phyloP scores from a whole-genome alignment of 352 stramenopile species.

The Phytophthora nicotianae region DNA sequence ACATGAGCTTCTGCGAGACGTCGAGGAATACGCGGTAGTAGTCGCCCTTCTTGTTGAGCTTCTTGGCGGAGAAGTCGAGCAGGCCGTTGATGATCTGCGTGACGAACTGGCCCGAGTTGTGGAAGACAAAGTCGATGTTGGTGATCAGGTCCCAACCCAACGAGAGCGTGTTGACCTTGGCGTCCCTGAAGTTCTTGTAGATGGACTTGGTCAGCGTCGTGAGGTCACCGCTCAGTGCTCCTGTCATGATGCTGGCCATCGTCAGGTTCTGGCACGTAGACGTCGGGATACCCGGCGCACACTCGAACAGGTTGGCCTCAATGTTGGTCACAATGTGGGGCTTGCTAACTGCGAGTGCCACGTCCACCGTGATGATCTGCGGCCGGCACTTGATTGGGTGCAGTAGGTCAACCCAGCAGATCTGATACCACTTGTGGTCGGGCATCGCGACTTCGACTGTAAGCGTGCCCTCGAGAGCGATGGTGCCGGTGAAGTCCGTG shows the following conservation, averaged over 20 bases:
- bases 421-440: constrained; percentile 65
- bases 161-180: constrained; percentile 37
- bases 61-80: constrained; percentile 45
- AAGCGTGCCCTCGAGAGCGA: constrained; percentile 45
- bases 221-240: constrained; percentile 32
- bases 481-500: constrained; percentile 45
- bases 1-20: constrained; percentile 42
- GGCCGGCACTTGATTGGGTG: constrained; percentile 52
- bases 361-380: constrained; percentile 40
- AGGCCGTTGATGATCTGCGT: constrained; percentile 53
- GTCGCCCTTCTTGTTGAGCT: constrained; percentile 70
- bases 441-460: constrained; percentile 56
- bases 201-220: constrained; percentile 34
- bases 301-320: constrained; percentile 45
- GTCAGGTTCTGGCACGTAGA: constrained; percentile 57
- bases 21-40: constrained; percentile 51
- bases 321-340: constrained; percentile 39
- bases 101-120: constrained; percentile 43
- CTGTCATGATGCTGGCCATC: constrained; percentile 47
- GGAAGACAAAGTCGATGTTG: constrained; percentile 56
- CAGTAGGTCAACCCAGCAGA: constrained; percentile 64
- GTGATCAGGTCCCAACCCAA: constrained; percentile 43
- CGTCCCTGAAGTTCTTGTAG: constrained; percentile 48
- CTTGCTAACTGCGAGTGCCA: constrained; percentile 46
- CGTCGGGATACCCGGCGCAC: constrained; percentile 31